Evolutionary conservation across 257 asterid species (phyloP), one percentile per base, ranked within the genome.

Genomic region (Catharanthus roseus): DNA sequence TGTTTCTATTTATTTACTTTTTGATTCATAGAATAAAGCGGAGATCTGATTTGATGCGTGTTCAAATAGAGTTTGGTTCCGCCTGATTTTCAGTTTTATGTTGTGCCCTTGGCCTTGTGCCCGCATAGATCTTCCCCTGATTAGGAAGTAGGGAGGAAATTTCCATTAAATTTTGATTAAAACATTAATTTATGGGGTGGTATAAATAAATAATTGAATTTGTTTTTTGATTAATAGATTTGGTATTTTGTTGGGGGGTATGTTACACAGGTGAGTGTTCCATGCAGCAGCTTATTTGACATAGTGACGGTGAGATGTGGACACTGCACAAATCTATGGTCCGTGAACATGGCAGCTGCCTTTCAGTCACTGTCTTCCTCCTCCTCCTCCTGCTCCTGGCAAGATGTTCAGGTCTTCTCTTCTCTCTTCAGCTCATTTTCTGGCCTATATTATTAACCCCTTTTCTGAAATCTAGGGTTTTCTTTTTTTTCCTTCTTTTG

Each of bases 241-340:
- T n/a, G n/a, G n/a, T n/a, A n/a, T n/a, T n/a, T n/a, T n/a, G n/a
- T n/a, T n/a, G n/a, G n/a, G n/a, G n/a, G n/a, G n/a, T n/a, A n/a
- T n/a, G n/a, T n/a, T n/a, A n/a, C n/a, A 75, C 84, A 91, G 97
- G 97, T 91, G 78, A 89, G 96, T 78, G 97, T 91, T 69, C 97
- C 97, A 85, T 89, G 96, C 92, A 89, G 83, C 57, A 89, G 84
- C 84, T 78, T 89, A 81, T 77, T 78, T 53, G 97, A 91, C 65
- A 81, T 85, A 1, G 97, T 91, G 96, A 91, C 97, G 51, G 95
- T 91, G 77, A 87, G 97, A 77, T 91, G 97, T 66, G 97, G 97
- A 44, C 97, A 91, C 88, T 91, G 97, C 77, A 58, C 90, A 54
- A 89, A 89, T 80, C 78, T 91, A 64, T 91, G 95, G 96, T 84